Evolutionary conservation across 352 stramenopile species (phyloP).

Genomic region (Phytophthora megakarya): DNA sequence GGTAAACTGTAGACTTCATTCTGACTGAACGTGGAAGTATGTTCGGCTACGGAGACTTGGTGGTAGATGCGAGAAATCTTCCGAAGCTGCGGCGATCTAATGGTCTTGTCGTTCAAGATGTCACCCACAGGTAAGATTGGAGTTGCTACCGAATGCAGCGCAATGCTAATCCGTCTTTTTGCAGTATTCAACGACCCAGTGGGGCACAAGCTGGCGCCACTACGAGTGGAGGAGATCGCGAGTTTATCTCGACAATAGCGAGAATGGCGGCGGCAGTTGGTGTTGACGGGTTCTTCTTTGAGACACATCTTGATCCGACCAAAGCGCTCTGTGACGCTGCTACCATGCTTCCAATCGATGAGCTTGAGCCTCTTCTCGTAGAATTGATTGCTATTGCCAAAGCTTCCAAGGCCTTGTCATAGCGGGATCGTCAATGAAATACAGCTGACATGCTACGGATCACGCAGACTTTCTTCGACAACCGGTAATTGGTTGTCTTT

Average conservation of each 20-base stretch:
- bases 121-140: conserved; percentile 65
- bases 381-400: conserved; percentile 79
- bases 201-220: conserved; percentile 36
- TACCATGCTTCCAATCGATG: conserved; percentile 76
- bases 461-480: conserved; percentile 78
- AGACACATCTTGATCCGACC: conserved; percentile 81
- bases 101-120: conserved; percentile 83
- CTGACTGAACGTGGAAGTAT: conserved; percentile 88
- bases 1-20: conserved; percentile 56
- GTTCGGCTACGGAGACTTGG: conserved; percentile 89
- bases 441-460: conserved; percentile 39
- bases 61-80: conserved; percentile 85
- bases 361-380: conserved; percentile 65
- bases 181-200: conserved; percentile 75
- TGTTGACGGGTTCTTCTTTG: conserved; percentile 90
- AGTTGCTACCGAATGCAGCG: background rate
- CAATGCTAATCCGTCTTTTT: conserved; percentile 6
- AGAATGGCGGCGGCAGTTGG: conserved; percentile 83
- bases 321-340: conserved; percentile 67
- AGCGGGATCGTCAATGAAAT: conserved; percentile 12
- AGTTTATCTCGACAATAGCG: conserved; percentile 87
- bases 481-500: conserved; percentile 70
- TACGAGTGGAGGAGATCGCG: conserved; percentile 74
- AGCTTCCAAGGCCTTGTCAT: conserved; percentile 50
- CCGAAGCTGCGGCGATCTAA: conserved; percentile 64